phyloP scores from a whole-genome alignment of 1,284 basidiomycete species.

The Schizopora paradoxa region DNA sequence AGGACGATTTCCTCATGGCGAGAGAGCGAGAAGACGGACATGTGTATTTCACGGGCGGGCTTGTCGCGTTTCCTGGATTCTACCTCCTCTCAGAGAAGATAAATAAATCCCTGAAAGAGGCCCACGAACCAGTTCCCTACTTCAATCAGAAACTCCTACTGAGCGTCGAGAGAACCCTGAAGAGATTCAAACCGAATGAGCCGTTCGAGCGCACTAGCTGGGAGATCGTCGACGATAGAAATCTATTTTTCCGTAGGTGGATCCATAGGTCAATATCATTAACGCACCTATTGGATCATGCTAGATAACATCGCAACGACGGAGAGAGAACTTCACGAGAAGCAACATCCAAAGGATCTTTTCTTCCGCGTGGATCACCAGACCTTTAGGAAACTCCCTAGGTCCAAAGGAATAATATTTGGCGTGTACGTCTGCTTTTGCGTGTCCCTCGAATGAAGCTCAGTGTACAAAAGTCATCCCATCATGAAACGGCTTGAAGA shows the following conservation, averaged over 20 bases:
- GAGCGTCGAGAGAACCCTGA: conserved; percentile 37
- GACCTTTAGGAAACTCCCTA: conserved; percentile 39
- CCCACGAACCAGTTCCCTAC: conserved; percentile 34
- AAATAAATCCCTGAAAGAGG: conserved; percentile 29
- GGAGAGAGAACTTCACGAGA: conserved; percentile 22
- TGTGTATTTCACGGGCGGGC: conserved; percentile 35
- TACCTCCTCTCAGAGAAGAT: conserved; percentile 36
- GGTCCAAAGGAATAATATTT: conserved; percentile 34
- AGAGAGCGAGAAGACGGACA: conserved; percentile 33
- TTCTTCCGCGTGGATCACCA: conserved; percentile 34
- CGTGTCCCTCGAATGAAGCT: neutral
- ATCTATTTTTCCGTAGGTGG: conserved; percentile 31
- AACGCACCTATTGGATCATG: neutral
- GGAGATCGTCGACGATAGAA: conserved; percentile 37
- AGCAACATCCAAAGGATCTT: conserved; percentile 29
- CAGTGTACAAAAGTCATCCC: conserved; percentile 27
- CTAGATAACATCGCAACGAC: conserved; percentile 29
- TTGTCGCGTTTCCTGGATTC: conserved; percentile 36
- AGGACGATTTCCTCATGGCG: conserved; percentile 39
- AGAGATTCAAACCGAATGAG: conserved; percentile 32
- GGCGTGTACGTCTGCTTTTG: conserved; percentile 28
- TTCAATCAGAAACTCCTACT: conserved; percentile 38
- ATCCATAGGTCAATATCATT: neutral
- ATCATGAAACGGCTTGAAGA: conserved; percentile 32
- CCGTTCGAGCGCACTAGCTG: conserved; percentile 39